These are phyloP conservation scores for Raphanus hybrid DNA, from an alignment of 441 rosid species.

Conservation along the genomic window DNA sequence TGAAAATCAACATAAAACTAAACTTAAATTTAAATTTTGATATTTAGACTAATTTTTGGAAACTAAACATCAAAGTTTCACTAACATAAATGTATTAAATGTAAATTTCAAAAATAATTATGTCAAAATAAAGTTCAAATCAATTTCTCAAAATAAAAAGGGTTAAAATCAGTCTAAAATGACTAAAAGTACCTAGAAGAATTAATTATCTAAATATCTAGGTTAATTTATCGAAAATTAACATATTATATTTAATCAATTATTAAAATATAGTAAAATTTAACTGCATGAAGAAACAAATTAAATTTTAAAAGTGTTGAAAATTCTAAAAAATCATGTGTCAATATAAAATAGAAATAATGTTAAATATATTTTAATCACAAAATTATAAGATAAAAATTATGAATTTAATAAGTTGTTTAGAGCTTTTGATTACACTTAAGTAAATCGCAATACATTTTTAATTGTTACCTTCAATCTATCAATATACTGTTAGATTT, in stretches of 20 bases:
- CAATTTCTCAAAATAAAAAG: neutral
- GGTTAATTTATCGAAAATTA: neutral
- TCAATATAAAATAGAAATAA: neutral
- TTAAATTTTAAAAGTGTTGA: neutral
- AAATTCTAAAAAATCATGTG: neutral
- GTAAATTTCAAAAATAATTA: neutral
- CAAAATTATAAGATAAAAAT: neutral
- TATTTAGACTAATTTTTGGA: neutral
- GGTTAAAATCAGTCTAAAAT: neutral
- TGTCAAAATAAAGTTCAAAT: neutral
- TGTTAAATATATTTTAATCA: neutral
- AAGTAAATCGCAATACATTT: neutral
- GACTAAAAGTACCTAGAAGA: neutral
- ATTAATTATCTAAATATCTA: neutral
- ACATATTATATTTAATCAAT: neutral
- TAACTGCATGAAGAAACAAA: neutral
- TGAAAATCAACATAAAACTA: neutral
- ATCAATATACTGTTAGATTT: neutral
- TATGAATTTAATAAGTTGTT: neutral
- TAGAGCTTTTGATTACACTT: neutral
- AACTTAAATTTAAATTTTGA: neutral
- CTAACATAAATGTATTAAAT: neutral
- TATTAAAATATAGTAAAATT: neutral
- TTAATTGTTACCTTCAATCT: neutral
- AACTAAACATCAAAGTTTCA: neutral